Percentiles rank a stretch among this genome's conserved stretches.
These are phyloP conservation scores for Limonium bicolor DNA, from an alignment of 148 eudicot species.

Conservation along the genomic window DNA sequence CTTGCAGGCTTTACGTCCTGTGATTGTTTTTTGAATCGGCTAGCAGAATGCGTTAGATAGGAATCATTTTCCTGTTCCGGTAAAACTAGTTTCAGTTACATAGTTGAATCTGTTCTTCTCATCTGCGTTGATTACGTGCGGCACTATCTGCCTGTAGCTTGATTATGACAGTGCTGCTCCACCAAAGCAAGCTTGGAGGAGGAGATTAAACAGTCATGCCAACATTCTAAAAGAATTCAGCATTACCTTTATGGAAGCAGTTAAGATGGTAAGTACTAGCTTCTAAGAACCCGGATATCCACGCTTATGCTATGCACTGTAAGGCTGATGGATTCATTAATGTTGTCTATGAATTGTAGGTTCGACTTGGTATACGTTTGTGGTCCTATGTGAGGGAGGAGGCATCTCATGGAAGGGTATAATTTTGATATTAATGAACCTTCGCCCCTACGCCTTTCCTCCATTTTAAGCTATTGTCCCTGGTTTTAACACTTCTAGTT, in stretches of 20 bases:
- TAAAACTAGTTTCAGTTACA: background rate
- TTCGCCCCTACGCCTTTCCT: too few relatives aligned
- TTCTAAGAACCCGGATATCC: too few relatives aligned
- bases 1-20: background rate
- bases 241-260: slow-evolving; percentile 79
- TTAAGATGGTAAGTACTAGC: slow-evolving; percentile 66
- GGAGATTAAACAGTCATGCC: slow-evolving; percentile 83
- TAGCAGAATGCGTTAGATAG: too few relatives aligned
- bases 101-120: too few relatives aligned
- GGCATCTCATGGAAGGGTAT: slow-evolving; percentile 96
- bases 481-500: background rate
- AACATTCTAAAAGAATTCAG: slow-evolving; percentile 90
- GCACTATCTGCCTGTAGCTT: slow-evolving; percentile 34
- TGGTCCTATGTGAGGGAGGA: slow-evolving; percentile 97
- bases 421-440: slow-evolving; percentile 11
- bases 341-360: too few relatives aligned
- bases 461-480: background rate
- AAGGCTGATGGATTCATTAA: too few relatives aligned
- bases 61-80: background rate
- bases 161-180: slow-evolving; percentile 94
- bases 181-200: slow-evolving; percentile 89
- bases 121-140: too few relatives aligned
- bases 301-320: too few relatives aligned
- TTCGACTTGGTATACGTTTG: slow-evolving; percentile 85
- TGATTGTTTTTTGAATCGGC: too few relatives aligned